Evolutionary conservation across 306 rosid species (phyloP).

Genomic region (Cicer arietinum): DNA sequence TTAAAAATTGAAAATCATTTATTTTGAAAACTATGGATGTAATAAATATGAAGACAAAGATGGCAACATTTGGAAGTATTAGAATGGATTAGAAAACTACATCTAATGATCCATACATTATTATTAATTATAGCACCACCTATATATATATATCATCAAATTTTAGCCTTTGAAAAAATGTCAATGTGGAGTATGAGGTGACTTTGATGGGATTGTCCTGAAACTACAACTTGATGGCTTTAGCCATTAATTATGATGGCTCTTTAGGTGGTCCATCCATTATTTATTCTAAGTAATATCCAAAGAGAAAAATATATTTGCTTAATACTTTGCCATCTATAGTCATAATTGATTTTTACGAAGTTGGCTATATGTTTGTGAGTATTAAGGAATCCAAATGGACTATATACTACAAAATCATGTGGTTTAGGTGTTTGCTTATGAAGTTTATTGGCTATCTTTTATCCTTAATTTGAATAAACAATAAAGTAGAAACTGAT

Average conservation of each 20-base stretch:
- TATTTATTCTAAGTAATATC: slow-evolving; percentile 41
- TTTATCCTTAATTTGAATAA: slow-evolving; percentile 6
- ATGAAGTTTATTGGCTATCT: neutral
- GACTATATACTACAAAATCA: slow-evolving; percentile 33
- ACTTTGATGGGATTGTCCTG: slow-evolving; percentile 50
- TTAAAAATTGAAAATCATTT: no score
- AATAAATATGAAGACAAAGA: slow-evolving; percentile 39
- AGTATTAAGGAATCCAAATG: slow-evolving; percentile 38
- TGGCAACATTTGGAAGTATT: slow-evolving; percentile 46
- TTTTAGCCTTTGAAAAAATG: slow-evolving; percentile 31
- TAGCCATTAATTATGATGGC: slow-evolving; percentile 45
- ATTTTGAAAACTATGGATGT: no score
- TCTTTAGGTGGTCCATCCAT: slow-evolving; percentile 51
- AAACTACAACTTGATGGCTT: slow-evolving; percentile 49
- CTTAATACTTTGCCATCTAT: slow-evolving; percentile 34
- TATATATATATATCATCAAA: neutral
- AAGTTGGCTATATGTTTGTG: slow-evolving; percentile 39
- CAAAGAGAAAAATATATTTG: slow-evolving; percentile 29
- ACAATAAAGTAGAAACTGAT: neutral
- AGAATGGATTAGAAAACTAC: slow-evolving; percentile 39
- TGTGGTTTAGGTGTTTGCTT: slow-evolving; percentile 38
- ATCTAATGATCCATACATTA: slow-evolving; percentile 29
- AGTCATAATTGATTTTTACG: slow-evolving; percentile 25
- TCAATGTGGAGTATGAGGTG: slow-evolving; percentile 42
- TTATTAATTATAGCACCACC: neutral